Evolutionary conservation across 306 rosid genomes (phyloP), one percentile per base, ranked within the genome.

Genomic region (Bauhinia variegata): DNA sequence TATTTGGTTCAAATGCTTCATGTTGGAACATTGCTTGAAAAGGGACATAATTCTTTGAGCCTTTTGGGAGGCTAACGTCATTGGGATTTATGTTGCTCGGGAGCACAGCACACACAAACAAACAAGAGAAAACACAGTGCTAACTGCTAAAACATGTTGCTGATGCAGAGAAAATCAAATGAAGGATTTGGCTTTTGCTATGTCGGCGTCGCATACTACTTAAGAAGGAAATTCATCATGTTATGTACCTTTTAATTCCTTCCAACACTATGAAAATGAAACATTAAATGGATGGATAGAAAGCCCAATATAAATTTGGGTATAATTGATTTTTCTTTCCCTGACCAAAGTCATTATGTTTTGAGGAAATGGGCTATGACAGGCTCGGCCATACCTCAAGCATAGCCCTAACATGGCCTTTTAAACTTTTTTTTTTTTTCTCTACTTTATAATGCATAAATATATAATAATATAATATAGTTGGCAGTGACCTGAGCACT

Each of bases 1-100:
- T 2, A 75, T 33, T 56, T 80, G 84, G 70, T 80, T 83, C 56
- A 86, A 72, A 31, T 79, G 83, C 14, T 76, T 78, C 66, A 64
- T 59, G 76, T 78, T 75, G 66, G 83, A 79, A 68, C 96, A 88
- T 0, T 42, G 81, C 73, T 79, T 80, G 64, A 87, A 72, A 64
- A 83, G 88, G 63, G 53, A 60, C 79, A 88, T 63, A 7, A 88
- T 33, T 37, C 44, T 66, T 71, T 72, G 79, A 12, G 61, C 79
- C 55, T 78, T 81, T 42, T 73, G 60, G 8, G 71, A 71, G 28
- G 66, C 55, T 38, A 23, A 6, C 36, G 33, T 49, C 72, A 50
- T 77, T 78, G 30, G 80, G 76, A 67, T 33, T 73, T 64, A 17
- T 71, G 9, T 36, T 36, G 41, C 2, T 36, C 4, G 9, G 9